Percentiles rank a stretch among this genome's conserved stretches.
Evolutionary conservation across 2,329 filamentous ascomycete species (phyloP).

Genomic region (Dothiorella sarmentorum): DNA sequence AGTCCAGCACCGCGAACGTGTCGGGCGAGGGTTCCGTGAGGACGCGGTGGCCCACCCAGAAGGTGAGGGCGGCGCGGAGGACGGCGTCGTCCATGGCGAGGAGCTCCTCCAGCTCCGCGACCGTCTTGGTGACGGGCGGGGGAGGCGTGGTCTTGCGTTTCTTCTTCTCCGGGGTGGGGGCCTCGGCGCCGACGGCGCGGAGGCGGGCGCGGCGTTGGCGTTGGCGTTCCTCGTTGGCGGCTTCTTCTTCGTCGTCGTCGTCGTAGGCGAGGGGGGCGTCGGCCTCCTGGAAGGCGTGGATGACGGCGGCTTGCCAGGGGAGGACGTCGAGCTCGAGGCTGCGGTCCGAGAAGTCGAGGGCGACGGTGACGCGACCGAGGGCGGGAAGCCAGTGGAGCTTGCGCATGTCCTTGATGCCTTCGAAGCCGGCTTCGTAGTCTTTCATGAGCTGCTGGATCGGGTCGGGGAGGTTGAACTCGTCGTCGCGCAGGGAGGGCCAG

Average conservation of each 20-base stretch:
- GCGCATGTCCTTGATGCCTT: constrained; percentile 73
- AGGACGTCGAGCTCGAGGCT: constrained; percentile 68
- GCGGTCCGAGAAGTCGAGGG: constrained; percentile 79
- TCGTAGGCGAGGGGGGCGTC: too few relatives aligned
- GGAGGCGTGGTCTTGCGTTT: constrained; percentile 6
- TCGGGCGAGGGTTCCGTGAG: constrained; percentile 48
- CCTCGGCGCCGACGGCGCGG: constrained; percentile 37
- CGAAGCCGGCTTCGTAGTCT: constrained; percentile 72
- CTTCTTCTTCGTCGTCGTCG: constrained; percentile 24
- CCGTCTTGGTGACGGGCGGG: constrained; percentile 36
- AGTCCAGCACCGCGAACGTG: constrained; percentile 67
- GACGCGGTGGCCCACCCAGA: constrained; percentile 69
- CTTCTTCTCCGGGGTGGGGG: constrained; percentile 1
- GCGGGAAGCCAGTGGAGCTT: constrained; percentile 87
- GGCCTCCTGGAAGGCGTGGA: constrained; percentile 70
- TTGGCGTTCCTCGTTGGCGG: constrained; percentile 19
- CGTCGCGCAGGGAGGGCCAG: constrained; percentile 79
- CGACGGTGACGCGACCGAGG: constrained; percentile 74
- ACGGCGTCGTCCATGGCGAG: constrained; percentile 74
- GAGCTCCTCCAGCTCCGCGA: constrained; percentile 46
- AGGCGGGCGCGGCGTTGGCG: constrained; percentile 23
- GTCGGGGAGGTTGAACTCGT: constrained; percentile 62
- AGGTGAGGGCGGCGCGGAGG: constrained; percentile 62
- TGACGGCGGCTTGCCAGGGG: constrained; percentile 83
- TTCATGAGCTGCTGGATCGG: constrained; percentile 60